Conservation (phyloP, 2,329 filamentous ascomycete species). For the Septoria linicola region DNA sequence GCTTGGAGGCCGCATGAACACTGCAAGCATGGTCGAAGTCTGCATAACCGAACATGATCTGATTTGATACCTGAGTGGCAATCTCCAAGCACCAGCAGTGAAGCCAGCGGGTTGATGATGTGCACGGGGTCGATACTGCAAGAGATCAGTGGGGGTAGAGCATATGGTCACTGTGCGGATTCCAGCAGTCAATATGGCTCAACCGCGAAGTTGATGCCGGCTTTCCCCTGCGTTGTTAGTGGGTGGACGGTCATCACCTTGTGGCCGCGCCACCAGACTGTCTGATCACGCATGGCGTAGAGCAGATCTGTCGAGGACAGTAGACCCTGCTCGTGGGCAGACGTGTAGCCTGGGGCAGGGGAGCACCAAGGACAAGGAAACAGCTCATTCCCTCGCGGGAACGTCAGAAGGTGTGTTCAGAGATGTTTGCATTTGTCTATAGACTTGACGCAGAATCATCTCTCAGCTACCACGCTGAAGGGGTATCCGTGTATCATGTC, state of each 20-base stretch:
- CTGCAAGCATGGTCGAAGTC: no score
- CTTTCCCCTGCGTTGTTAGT: no score
- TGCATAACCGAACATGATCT: no score
- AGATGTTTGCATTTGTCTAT: constrained; percentile 48
- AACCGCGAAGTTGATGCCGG: no score
- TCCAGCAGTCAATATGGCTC: neutral
- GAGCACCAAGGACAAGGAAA: constrained; percentile 1
- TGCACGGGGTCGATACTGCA: neutral
- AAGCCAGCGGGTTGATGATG: constrained; percentile 4
- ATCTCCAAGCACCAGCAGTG: constrained; percentile 7
- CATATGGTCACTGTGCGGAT: neutral
- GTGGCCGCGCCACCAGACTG: no score
- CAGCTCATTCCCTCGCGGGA: constrained; percentile 35
- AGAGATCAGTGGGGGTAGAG: neutral
- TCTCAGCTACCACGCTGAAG: constrained; percentile 55
- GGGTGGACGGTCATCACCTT: no score
- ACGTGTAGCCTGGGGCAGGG: neutral
- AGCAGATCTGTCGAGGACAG: no score
- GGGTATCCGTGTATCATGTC: constrained; percentile 31
- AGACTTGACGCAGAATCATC: constrained; percentile 44
- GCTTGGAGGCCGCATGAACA: no score
- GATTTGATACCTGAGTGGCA: neutral
- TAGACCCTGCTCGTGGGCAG: neutral
- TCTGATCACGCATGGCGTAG: no score
- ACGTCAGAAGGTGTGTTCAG: constrained; percentile 52